Conservation (phyloP, 1,139 yeast species). For the Pichia sp. region DNA sequence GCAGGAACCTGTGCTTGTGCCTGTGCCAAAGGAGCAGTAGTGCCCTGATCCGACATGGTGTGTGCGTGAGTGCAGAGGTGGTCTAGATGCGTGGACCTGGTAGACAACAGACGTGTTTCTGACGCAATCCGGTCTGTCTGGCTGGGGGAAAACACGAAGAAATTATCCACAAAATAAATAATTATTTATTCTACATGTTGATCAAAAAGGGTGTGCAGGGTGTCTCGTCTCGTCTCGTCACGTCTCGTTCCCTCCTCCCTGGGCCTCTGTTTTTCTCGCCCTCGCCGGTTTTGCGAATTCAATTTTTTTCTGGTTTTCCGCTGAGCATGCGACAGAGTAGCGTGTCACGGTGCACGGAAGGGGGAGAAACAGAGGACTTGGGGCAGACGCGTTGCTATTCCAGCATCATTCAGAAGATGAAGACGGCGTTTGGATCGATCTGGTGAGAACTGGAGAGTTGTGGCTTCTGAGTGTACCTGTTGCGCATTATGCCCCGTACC, state of each 20-base stretch:
- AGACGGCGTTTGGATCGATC: conserved; percentile 69
- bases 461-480: conserved; percentile 82
- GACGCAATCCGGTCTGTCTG: background rate
- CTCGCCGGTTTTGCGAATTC: background rate
- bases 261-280: background rate
- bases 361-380: background rate
- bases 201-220: background rate
- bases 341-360: conserved; percentile 1
- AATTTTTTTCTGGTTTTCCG: background rate
- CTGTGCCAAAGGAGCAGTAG: background rate
- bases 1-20: background rate
- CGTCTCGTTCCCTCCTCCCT: background rate
- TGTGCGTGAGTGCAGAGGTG: background rate
- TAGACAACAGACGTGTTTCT: background rate
- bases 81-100: background rate
- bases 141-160: background rate
- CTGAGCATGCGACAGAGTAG: background rate
- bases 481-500: conserved; percentile 65
- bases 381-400: no score
- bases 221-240: background rate
- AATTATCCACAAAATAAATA: background rate
- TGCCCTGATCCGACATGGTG: background rate
- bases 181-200: background rate
- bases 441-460: conserved; percentile 85
- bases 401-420: conserved; percentile 19